These are phyloP conservation scores for Hygrocybe punicea DNA, from an alignment of 768 basidiomycete genomes.

Conservation along the genomic window DNA sequence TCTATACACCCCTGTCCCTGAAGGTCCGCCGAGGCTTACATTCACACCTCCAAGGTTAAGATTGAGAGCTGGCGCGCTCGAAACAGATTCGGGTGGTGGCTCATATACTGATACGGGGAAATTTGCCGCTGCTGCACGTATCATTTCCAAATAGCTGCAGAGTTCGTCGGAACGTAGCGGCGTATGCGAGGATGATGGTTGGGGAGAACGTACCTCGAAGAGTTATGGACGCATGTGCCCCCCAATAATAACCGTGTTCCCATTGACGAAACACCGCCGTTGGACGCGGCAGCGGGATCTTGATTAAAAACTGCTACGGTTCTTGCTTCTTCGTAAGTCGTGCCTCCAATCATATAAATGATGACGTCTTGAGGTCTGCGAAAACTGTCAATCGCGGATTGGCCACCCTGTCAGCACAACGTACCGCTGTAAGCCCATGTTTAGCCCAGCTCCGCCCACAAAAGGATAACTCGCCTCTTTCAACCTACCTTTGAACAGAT, in stretches of 20 bases:
- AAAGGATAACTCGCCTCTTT: slow-evolving; percentile 90
- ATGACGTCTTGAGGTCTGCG: slow-evolving; percentile 91
- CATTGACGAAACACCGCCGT: slow-evolving; percentile 45
- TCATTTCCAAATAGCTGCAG: slow-evolving; percentile 82
- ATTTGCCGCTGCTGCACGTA: slow-evolving; percentile 62
- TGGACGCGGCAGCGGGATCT: slow-evolving; percentile 54
- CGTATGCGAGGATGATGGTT: neutral
- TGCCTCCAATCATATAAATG: slow-evolving; percentile 93
- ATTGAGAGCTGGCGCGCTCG: slow-evolving; percentile 77
- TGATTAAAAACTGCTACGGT: slow-evolving; percentile 84
- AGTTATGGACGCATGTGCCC: slow-evolving; percentile 94
- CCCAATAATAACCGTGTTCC: slow-evolving; percentile 83
- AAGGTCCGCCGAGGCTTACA: slow-evolving; percentile 86
- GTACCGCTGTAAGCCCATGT: slow-evolving; percentile 70
- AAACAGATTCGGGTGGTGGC: slow-evolving; percentile 70
- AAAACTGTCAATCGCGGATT: neutral
- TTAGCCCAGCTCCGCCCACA: slow-evolving; percentile 60
- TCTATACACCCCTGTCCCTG: slow-evolving; percentile 80
- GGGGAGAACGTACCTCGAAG: slow-evolving; percentile 65
- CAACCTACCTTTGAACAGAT: slow-evolving; percentile 79
- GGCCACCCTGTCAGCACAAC: slow-evolving; percentile 10
- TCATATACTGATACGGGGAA: slow-evolving; percentile 68
- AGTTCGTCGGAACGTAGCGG: neutral
- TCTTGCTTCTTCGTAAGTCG: slow-evolving; percentile 93
- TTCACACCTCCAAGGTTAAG: slow-evolving; percentile 91